Conservation (phyloP, 768 basidiomycete genomes). For the Podaxis carcinomalis region DNA sequence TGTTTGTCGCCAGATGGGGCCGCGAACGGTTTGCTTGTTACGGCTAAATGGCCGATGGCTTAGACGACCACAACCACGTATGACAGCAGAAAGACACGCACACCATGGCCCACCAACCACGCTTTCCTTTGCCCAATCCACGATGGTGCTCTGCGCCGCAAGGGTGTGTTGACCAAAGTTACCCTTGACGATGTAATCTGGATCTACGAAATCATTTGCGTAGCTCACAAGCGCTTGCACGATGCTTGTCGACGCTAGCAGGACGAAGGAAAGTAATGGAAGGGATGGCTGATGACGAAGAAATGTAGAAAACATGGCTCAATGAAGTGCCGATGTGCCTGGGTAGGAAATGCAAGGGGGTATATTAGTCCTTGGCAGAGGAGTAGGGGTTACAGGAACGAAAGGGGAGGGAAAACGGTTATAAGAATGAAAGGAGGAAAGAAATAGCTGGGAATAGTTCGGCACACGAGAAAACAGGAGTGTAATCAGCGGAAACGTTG, state of each 20-base stretch:
- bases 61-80: neutral
- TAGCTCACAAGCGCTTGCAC: constrained; percentile 35
- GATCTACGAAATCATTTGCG: constrained; percentile 54
- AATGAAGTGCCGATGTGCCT: neutral
- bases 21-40: constrained; percentile 40
- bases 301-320: constrained; percentile 26
- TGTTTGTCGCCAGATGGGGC: constrained; percentile 52
- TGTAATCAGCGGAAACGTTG: neutral
- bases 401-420: neutral
- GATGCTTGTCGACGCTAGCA: constrained; percentile 15
- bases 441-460: constrained; percentile 1
- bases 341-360: constrained; percentile 2
- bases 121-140: constrained; percentile 40
- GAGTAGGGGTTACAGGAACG: neutral
- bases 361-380: neutral
- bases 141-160: constrained; percentile 42
- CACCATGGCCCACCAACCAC: constrained; percentile 52
- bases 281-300: constrained; percentile 16
- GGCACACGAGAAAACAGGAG: neutral
- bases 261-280: constrained; percentile 11
- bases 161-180: constrained; percentile 37
- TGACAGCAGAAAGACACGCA: constrained; percentile 23
- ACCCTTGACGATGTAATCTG: constrained; percentile 39
- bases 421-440: neutral
- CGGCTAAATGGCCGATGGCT: constrained; percentile 22